These are phyloP conservation scores for Solanum medicagineum DNA, from an alignment of 257 asterid species.

Conservation along the genomic window DNA sequence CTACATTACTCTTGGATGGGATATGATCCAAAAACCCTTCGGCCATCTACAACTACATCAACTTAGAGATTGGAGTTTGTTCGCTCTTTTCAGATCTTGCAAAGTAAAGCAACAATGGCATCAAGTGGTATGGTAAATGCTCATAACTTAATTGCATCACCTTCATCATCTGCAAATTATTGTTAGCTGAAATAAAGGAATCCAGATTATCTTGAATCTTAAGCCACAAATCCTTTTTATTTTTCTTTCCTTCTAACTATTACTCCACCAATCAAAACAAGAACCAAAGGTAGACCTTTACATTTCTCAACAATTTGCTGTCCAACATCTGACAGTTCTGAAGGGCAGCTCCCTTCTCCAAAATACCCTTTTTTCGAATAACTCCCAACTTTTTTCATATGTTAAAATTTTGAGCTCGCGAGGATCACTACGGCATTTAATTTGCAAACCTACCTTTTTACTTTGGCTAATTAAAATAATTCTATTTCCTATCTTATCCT, in stretches of 20 bases:
- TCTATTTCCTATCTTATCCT: background rate
- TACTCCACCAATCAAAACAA: background rate
- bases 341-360: background rate
- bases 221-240: background rate
- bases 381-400: background rate
- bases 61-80: constrained; percentile 1
- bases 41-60: constrained; percentile 11
- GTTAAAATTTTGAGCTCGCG: background rate
- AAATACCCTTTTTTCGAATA: background rate
- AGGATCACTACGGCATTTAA: background rate
- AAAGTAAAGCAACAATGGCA: constrained; percentile 23
- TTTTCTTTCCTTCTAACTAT: background rate
- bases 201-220: background rate
- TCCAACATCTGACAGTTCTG: background rate
- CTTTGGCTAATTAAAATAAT: background rate
- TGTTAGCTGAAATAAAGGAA: too few relatives aligned
- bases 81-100: background rate
- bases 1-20: background rate
- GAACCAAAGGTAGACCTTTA: constrained; percentile 1
- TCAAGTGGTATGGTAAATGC: constrained; percentile 13
- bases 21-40: constrained; percentile 16
- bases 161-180: background rate
- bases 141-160: constrained; percentile 14
- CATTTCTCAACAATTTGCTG: background rate
- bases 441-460: accelerated